Conservation (phyloP, 1,284 basidiomycete genomes). For the Boletus smithii region DNA sequence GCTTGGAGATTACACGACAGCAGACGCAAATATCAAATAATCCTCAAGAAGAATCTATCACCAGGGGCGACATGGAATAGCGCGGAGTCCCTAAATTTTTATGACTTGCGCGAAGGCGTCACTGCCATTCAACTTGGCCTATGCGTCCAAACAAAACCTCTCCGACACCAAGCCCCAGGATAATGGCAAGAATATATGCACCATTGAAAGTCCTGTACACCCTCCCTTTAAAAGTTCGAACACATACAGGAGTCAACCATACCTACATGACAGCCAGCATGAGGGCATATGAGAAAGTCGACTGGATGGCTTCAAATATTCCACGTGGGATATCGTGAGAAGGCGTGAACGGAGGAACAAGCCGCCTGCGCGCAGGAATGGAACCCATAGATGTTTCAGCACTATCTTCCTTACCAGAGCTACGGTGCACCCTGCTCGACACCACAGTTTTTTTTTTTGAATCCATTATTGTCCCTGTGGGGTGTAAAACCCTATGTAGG, state of each 20-base stretch:
- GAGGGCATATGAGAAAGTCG: slow-evolving; percentile 53
- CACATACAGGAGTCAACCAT: background rate
- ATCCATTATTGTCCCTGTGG: too few species aligned
- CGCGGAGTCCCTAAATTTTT: too few species aligned
- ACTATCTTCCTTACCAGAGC: background rate
- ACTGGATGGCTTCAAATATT: slow-evolving; percentile 52
- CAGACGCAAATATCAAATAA: background rate
- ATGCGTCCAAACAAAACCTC: slow-evolving; percentile 64
- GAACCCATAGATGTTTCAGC: background rate
- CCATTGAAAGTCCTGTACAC: slow-evolving; percentile 67
- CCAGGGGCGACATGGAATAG: too few species aligned
- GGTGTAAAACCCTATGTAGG: too few species aligned
- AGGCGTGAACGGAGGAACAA: slow-evolving; percentile 54
- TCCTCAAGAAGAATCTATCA: background rate
- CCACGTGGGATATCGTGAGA: slow-evolving; percentile 65
- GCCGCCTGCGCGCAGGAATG: slow-evolving; percentile 19
- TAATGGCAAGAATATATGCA: slow-evolving; percentile 62
- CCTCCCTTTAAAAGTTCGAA: slow-evolving; percentile 7
- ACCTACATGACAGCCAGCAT: slow-evolving; percentile 75
- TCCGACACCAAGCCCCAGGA: slow-evolving; percentile 60
- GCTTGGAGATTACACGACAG: background rate
- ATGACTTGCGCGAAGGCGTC: too few species aligned
- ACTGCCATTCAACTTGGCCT: slow-evolving; percentile 19
- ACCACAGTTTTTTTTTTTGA: background rate
- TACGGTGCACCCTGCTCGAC: background rate